Conservation (phyloP, 2,329 filamentous ascomycete species). For the Fusarium brachygibbosum region DNA sequence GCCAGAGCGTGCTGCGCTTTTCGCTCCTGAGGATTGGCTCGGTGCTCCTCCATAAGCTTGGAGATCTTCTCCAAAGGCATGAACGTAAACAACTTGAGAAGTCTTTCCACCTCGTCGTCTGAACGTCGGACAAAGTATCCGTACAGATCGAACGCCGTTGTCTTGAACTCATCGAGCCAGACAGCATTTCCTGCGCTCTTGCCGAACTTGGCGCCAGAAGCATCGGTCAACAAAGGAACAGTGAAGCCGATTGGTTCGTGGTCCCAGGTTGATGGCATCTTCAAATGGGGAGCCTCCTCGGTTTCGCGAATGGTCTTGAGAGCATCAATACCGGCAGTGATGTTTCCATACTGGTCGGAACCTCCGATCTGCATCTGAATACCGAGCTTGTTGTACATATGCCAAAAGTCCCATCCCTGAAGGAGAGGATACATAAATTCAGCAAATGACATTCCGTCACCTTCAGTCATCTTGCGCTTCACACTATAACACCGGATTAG, state of each 20-base stretch:
- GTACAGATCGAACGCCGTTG: conserved; percentile 87
- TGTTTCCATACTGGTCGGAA: conserved; percentile 97
- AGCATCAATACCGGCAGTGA: conserved; percentile 87
- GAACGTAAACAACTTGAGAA: conserved; percentile 93
- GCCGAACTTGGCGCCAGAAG: conserved; percentile 90
- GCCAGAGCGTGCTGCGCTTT: conserved; percentile 87
- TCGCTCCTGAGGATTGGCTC: conserved; percentile 75
- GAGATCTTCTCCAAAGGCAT: conserved; percentile 78
- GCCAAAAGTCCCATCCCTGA: conserved; percentile 97
- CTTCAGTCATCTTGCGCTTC: conserved; percentile 84
- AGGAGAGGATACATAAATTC: conserved; percentile 95
- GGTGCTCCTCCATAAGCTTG: conserved; percentile 76
- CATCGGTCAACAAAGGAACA: conserved; percentile 87
- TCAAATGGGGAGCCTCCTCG: conserved; percentile 61
- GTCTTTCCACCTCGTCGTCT: conserved; percentile 83
- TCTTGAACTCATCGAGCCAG: conserved; percentile 89
- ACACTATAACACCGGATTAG: conserved; percentile 62
- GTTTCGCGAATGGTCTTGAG: conserved; percentile 79
- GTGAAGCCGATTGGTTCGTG: conserved; percentile 85
- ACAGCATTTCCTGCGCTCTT: conserved; percentile 95
- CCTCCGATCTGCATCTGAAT: conserved; percentile 93
- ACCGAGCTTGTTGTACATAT: conserved; percentile 76
- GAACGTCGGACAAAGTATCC: conserved; percentile 88
- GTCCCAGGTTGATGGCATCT: conserved; percentile 58
- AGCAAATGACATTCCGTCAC: conserved; percentile 92